Conservation (phyloP, 352 stramenopile genomes). For the Phytophthora fragariaefolia region DNA sequence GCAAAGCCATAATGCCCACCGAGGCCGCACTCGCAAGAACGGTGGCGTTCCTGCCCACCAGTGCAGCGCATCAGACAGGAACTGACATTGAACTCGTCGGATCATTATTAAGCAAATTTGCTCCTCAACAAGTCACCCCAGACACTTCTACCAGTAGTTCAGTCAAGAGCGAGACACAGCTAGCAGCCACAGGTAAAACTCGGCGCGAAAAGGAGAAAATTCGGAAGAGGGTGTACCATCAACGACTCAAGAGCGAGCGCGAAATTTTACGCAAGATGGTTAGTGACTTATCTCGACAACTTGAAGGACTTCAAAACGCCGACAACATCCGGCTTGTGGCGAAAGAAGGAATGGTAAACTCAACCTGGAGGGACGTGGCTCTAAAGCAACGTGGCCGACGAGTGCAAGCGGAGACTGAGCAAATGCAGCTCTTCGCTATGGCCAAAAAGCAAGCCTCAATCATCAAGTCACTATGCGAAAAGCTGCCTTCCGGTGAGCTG, state of each 20-base stretch:
- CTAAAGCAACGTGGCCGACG: constrained; percentile 13
- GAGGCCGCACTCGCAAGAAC: background rate
- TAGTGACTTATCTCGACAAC: constrained; percentile 5
- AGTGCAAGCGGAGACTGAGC: constrained; percentile 8
- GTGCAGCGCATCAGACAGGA: background rate
- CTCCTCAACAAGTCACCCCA: background rate
- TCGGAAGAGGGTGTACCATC: constrained; percentile 9
- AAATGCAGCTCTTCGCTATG: constrained; percentile 16
- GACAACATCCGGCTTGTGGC: background rate
- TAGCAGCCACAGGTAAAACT: background rate
- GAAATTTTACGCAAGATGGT: constrained; percentile 1
- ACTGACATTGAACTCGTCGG: background rate
- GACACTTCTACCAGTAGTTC: background rate
- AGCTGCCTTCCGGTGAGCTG: constrained; percentile 3
- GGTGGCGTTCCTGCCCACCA: background rate
- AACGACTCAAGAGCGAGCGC: constrained; percentile 12
- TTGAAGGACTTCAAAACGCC: constrained; percentile 7
- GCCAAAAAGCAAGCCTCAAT: constrained; percentile 19
- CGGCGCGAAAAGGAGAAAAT: constrained; percentile 1
- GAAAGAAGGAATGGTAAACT: background rate
- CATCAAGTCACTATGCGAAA: constrained; percentile 13
- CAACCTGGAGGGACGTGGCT: constrained; percentile 19
- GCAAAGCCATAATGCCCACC: constrained; percentile 1
- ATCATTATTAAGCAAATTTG: background rate
- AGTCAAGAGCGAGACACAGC: background rate